Evolutionary conservation across 2,329 filamentous ascomycete species (phyloP).

Genomic region (Plectosphaerella sp.): DNA sequence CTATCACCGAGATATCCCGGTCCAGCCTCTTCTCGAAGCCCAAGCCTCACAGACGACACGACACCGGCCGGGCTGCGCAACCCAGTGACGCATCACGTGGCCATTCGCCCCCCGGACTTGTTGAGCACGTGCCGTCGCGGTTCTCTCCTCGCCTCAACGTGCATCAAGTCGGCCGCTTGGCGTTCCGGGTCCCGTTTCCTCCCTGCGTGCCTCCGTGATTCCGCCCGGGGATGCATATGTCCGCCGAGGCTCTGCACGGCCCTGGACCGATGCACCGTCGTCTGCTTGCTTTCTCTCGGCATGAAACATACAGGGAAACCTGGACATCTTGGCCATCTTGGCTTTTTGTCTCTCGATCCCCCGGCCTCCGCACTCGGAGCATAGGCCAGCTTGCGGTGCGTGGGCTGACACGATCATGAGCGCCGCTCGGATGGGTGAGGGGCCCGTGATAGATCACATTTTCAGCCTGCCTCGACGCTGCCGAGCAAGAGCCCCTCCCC

Average conservation of each 20-base stretch:
- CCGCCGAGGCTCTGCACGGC: too few relatives aligned
- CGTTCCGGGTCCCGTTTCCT: background rate
- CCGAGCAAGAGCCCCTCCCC: too few relatives aligned
- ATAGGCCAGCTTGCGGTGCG: background rate
- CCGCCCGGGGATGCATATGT: too few relatives aligned
- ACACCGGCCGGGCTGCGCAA: too few relatives aligned
- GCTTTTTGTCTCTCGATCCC: background rate
- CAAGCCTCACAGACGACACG: background rate
- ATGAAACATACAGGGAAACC: background rate
- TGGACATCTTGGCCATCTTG: background rate
- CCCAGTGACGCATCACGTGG: background rate
- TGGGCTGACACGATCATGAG: background rate
- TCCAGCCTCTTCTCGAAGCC: background rate
- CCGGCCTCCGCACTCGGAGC: background rate
- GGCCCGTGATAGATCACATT: background rate
- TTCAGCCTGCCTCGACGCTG: too few relatives aligned
- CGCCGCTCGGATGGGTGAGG: background rate
- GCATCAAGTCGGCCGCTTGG: background rate
- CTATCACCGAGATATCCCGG: background rate
- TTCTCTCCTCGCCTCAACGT: background rate
- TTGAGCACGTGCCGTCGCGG: background rate
- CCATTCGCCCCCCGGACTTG: background rate
- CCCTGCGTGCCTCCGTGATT: background rate
- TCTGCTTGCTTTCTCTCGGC: background rate
- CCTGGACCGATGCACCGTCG: background rate